Evolutionary conservation across 768 basidiomycete genomes (phyloP), one percentile per base, ranked within the genome.

Genomic region (Lentinula boryana): DNA sequence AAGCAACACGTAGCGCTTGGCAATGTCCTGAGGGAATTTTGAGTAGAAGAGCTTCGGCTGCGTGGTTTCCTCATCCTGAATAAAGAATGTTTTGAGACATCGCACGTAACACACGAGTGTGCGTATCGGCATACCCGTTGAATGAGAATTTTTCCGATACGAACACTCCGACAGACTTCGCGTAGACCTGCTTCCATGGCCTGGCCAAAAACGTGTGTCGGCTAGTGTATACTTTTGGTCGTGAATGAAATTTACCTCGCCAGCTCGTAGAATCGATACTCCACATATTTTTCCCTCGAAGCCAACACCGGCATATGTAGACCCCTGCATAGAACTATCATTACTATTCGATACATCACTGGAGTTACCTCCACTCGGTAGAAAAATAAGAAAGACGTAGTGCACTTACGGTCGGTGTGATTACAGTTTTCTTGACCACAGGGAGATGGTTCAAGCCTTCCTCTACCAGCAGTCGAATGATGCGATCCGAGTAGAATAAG

Each of bases 221-320:
- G 52, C 52, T 44, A 51, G 10, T 35, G n/a, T 12, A 18, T 53
- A 50, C 13, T 43, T 31, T 46, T 9, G 50, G 12, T 48, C n/a
- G 43, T 33, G 27, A 50, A 52, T 12, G 4, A 56, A 16, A 66
- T 78, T 56, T 67, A 88, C 89, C 85, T 96, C 93, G 64, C 96
- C 96, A 7, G 94, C 94, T 15, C 96, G 82, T 67, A 98, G 80
- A 68, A 98, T 98, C 4, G 93, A 95, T 23, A 98, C 95, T 15
- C 95, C 95, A 68, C 95, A 96, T 63, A 98, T 96, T 77, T 93
- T 93, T 5, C 96, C 96, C 68, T 96, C 89, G 68, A 99, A 99
- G 0, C 93, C 89, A 1, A 98, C 93, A 16, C 96, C 96, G 60
- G 92, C 84, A 71, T 95, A 97, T 7, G 79, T 80, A 56, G 85